Conservation (phyloP, 371 early-diverging fungal genomes). For the Mortierella sp. region DNA sequence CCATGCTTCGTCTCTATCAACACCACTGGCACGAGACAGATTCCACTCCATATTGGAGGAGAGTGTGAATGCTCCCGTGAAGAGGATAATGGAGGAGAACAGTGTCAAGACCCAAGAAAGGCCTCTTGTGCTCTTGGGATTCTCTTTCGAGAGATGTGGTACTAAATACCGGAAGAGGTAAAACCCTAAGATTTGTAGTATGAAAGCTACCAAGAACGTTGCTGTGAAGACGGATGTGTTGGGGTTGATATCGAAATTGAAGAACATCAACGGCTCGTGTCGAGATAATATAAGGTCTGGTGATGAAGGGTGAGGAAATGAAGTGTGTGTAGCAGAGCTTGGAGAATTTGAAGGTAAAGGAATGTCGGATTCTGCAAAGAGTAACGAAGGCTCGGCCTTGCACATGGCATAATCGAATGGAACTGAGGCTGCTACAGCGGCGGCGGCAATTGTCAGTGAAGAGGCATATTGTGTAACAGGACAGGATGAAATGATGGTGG, state of each 20-base stretch:
- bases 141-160: slow-evolving; percentile 10
- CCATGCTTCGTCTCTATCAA: not conserved
- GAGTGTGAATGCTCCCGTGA: slow-evolving; percentile 40
- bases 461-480: slow-evolving; percentile 12
- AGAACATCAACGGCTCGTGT: slow-evolving; percentile 29
- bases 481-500: slow-evolving; percentile 9
- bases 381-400: not conserved
- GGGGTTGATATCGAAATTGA: slow-evolving; percentile 49
- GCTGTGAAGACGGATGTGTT: slow-evolving; percentile 34
- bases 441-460: not conserved
- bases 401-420: not conserved
- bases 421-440: slow-evolving; percentile 4
- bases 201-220: slow-evolving; percentile 12
- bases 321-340: slow-evolving; percentile 4
- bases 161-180: slow-evolving; percentile 28
- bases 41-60: slow-evolving; percentile 42
- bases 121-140: slow-evolving; percentile 13
- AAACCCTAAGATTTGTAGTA: slow-evolving; percentile 31
- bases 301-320: slow-evolving; percentile 6
- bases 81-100: slow-evolving; percentile 41
- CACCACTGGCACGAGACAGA: not conserved
- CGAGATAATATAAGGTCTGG: slow-evolving; percentile 11
- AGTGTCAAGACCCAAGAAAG: slow-evolving; percentile 47
- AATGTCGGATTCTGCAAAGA: not conserved
- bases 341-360: not conserved